Percentiles rank a stretch among this genome's conserved stretches.
Evolutionary conservation across 257 asterid genomes (phyloP).

Genomic region (Petunia axillaris): DNA sequence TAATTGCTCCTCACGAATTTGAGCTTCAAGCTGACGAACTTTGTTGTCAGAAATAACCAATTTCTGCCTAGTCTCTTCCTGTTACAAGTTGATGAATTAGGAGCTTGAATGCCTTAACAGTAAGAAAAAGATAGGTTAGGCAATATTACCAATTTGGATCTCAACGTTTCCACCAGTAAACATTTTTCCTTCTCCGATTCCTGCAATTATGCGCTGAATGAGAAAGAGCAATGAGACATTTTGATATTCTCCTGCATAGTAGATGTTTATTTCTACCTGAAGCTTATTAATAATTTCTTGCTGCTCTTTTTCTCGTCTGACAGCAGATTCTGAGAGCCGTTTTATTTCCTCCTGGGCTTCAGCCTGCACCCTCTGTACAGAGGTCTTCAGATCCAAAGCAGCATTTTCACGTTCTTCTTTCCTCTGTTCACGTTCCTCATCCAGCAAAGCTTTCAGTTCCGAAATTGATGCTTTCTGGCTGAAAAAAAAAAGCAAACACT

Average conservation of each 20-base stretch:
- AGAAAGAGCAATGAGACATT: conserved; percentile 12
- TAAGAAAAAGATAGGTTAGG: conserved; percentile 26
- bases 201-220: conserved; percentile 45
- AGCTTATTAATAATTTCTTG: conserved; percentile 90
- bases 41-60: conserved; percentile 84
- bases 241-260: background rate
- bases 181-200: conserved; percentile 89
- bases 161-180: conserved; percentile 71
- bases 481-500: conserved; percentile 40
- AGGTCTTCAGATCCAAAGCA: conserved; percentile 61
- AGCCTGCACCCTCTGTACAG: conserved; percentile 78
- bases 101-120: background rate
- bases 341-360: conserved; percentile 80
- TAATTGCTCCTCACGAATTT: conserved; percentile 73
- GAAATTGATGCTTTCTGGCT: conserved; percentile 88
- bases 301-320: conserved; percentile 84
- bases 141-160: conserved; percentile 83
- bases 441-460: conserved; percentile 74
- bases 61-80: conserved; percentile 96
- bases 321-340: conserved; percentile 67
- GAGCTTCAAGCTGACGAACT: conserved; percentile 91
- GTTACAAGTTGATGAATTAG: conserved; percentile 24
- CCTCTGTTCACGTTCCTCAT: conserved; percentile 95
- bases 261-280: conserved; percentile 52
- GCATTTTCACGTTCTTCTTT: conserved; percentile 92